Conservation (phyloP, 1,284 basidiomycete genomes). For the Uromyces viciae-fabae region DNA sequence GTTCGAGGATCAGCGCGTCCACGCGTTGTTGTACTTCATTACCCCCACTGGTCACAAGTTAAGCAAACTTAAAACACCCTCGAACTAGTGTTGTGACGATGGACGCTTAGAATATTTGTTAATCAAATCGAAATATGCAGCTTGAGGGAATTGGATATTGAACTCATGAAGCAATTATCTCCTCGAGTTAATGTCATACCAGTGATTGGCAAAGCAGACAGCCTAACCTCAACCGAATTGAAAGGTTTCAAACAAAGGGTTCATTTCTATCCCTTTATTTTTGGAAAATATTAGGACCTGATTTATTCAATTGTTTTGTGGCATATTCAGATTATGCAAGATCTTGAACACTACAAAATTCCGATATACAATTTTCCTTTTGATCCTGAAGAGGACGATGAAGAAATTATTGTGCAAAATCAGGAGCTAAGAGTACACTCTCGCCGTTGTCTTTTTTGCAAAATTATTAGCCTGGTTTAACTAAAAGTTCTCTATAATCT, state of each 20-base stretch:
- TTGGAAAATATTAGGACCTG: not conserved
- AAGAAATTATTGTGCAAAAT: conserved; percentile 97
- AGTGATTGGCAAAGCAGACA: conserved; percentile 95
- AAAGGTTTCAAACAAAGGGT: conserved; percentile 94
- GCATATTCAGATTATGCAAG: conserved; percentile 81
- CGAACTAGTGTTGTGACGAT: not conserved
- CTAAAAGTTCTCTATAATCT: not conserved
- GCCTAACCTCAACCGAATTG: conserved; percentile 83
- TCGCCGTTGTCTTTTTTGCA: not conserved
- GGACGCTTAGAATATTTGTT: not conserved
- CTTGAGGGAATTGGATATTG: conserved; percentile 97
- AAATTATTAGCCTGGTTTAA: not conserved
- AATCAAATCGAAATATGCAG: not conserved
- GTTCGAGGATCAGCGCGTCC: conserved; percentile 90
- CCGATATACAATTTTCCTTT: conserved; percentile 79
- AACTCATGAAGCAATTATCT: conserved; percentile 91
- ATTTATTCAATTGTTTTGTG: not conserved
- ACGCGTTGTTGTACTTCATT: conserved; percentile 98
- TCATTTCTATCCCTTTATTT: conserved; percentile 56
- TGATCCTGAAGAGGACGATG: conserved; percentile 64
- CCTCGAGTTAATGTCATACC: conserved; percentile 98
- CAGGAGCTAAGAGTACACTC: conserved; percentile 51
- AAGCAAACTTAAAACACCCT: not conserved
- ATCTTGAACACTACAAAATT: conserved; percentile 97
- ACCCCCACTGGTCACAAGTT: conserved; percentile 76